Base-by-base conservation (phyloP, 371 early-diverging fungal species). In the Zopfochytrium polystomum region DNA sequence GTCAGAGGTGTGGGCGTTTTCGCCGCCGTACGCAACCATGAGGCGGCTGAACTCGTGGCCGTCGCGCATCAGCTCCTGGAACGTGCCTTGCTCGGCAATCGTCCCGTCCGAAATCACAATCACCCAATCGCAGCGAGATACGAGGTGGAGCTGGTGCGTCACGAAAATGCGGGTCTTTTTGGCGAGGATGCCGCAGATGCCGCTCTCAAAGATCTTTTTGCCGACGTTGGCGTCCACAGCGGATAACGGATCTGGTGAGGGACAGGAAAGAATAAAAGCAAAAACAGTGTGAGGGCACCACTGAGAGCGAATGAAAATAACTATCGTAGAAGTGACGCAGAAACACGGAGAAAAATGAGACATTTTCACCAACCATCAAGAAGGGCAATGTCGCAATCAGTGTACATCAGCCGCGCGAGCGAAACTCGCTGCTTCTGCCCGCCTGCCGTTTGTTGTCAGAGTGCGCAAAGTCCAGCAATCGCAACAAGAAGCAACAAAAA, bases 361-460 rank as follows among this genome's bases (percentile, higher is more conserved):
- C 9, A 2, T 25, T 26, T 11, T 11, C 15, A 45, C 35, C 11
- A 18, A 60, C 61, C 65, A 29, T 67, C 71, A 18, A 71, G 29
- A 3, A 70, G 43, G 3, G 57, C 60, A 25, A 70, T 55, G 13
- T 58, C 60, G 26, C 46, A 33, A 27, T 57, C 51, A 6, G 53
- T 49, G 30, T 70, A 70, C 54, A 63, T 55, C 27, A 81, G 74
- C 52, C 86, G 62, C 4, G 86, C 86, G 11, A 85, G 58, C 2
- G 80, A 68, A 18, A 85, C 71, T 1, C 85, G 66, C 52, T 81
- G 84, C 65, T 79, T 83, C 58, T 82, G 84, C 3, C 72, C 94
- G 52, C 59, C 52, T 30, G 20, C 22, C 22, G 22, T n/a, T 13
- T 18, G 22, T 23, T 38, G n/a, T 9, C n/a, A n/a, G n/a, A 62